Evolutionary conservation across 2,329 filamentous ascomycete genomes (phyloP).

Genomic region (Macrophomina tecta): DNA sequence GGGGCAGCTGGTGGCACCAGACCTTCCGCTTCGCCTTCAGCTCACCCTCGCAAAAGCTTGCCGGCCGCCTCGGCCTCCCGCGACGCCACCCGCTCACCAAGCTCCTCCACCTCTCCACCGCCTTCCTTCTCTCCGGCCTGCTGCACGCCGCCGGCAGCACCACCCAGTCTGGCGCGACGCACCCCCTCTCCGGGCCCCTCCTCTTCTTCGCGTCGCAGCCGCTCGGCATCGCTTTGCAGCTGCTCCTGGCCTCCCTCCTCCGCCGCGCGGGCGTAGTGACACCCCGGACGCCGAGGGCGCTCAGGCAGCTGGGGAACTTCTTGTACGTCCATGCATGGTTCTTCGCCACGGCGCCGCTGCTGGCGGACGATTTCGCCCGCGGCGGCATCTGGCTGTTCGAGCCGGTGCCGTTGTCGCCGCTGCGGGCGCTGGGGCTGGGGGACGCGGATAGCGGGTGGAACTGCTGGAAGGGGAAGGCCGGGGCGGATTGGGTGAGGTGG

Average conservation of each 20-base stretch:
- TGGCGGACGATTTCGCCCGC: slow-evolving; percentile 78
- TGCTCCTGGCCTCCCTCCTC: slow-evolving; percentile 46
- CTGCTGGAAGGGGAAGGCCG: slow-evolving; percentile 61
- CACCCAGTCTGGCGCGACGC: slow-evolving; percentile 67
- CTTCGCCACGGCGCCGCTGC: slow-evolving; percentile 65
- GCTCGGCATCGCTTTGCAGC: slow-evolving; percentile 69
- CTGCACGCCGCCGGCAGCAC: slow-evolving; percentile 75
- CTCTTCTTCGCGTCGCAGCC: slow-evolving; percentile 77
- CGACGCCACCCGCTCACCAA: slow-evolving; percentile 45
- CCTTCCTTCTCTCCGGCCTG: slow-evolving; percentile 70
- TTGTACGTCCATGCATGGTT: slow-evolving; percentile 71
- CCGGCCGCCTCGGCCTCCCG: slow-evolving; percentile 38
- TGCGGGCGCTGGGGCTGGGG: slow-evolving; percentile 72
- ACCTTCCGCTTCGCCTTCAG: slow-evolving; percentile 78
- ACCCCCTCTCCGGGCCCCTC: slow-evolving; percentile 59
- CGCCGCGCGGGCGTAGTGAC: slow-evolving; percentile 41
- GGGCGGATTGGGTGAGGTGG: slow-evolving; percentile 58
- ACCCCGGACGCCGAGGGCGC: slow-evolving; percentile 48
- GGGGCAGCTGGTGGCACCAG: slow-evolving; percentile 92
- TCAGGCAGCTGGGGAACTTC: slow-evolving; percentile 65
- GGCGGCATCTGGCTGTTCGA: slow-evolving; percentile 81
- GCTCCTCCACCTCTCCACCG: slow-evolving; percentile 53
- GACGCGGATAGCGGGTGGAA: slow-evolving; percentile 67
- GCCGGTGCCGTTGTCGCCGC: slow-evolving; percentile 75
- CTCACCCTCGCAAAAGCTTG: slow-evolving; percentile 61